A percentile compares a stretch with the other conserved stretches of the same genome.
Conservation (phyloP, 306 rosid species). For the Luffa acutangula region DNA sequence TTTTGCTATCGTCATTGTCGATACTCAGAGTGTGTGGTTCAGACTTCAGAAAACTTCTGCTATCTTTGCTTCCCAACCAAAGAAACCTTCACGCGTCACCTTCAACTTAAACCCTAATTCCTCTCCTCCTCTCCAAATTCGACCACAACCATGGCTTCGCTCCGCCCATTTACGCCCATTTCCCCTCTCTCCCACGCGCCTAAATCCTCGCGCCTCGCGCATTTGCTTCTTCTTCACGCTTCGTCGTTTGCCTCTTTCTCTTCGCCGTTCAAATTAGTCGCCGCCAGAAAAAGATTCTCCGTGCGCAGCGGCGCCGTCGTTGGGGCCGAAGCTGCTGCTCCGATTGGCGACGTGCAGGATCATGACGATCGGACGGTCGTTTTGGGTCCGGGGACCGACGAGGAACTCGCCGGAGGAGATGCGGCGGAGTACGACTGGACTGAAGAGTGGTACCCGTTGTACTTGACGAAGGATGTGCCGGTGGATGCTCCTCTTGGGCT, state of each 20-base stretch:
- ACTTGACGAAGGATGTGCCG: slow-evolving; percentile 58
- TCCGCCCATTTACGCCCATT: neutral
- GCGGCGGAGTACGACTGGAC: slow-evolving; percentile 74
- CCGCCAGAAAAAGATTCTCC: slow-evolving; percentile 2
- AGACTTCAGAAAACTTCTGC: neutral
- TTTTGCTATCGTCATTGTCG: neutral
- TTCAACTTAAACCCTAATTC: neutral
- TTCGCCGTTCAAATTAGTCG: neutral
- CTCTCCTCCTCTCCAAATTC: neutral
- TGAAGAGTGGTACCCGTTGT: slow-evolving; percentile 92
- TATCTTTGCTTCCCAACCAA: too few relatives aligned
- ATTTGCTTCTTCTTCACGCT: neutral
- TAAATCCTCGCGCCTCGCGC: neutral
- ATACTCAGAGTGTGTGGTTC: neutral
- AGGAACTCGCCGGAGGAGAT: slow-evolving; percentile 27
- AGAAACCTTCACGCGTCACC: neutral
- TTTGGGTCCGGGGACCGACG: slow-evolving; percentile 39
- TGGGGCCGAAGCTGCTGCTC: slow-evolving; percentile 25
- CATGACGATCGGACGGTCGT: slow-evolving; percentile 32
- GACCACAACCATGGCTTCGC: neutral
- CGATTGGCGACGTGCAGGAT: slow-evolving; percentile 25
- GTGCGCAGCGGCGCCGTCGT: slow-evolving; percentile 30
- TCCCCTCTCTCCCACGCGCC: neutral
- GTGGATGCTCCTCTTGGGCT: slow-evolving; percentile 85
- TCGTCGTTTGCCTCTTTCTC: neutral